Conservation (phyloP, 805 yeast species). For the Ogataea philodendri region DNA sequence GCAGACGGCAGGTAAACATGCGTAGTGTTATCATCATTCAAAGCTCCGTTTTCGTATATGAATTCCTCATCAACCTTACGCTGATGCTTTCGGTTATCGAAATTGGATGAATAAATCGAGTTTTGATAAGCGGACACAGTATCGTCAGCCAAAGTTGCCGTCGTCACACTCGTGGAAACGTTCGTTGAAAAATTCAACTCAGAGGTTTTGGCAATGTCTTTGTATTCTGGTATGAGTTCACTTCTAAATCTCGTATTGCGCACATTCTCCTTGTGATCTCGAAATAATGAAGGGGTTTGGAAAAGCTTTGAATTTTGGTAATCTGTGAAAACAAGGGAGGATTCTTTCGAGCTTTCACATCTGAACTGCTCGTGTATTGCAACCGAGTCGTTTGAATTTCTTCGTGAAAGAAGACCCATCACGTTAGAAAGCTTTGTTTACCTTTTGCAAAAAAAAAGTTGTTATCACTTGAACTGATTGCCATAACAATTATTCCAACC, state of each 20-base stretch:
- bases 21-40: slow-evolving; percentile 15
- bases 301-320: slow-evolving; percentile 1
- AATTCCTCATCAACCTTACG: slow-evolving; percentile 27
- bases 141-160: slow-evolving; percentile 18
- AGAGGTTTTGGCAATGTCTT: slow-evolving; percentile 6
- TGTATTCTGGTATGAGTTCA: slow-evolving; percentile 21
- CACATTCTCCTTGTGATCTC: slow-evolving; percentile 6
- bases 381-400: slow-evolving; percentile 3
- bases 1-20: slow-evolving; percentile 6
- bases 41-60: slow-evolving; percentile 19
- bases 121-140: slow-evolving; percentile 25
- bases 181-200: slow-evolving; percentile 12
- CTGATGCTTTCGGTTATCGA: slow-evolving; percentile 11
- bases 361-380: no score
- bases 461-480: no score
- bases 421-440: no score
- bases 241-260: slow-evolving; percentile 17
- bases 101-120: slow-evolving; percentile 25
- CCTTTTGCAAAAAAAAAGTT: no score
- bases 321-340: neutral
- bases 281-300: neutral
- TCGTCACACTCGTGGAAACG: slow-evolving; percentile 13
- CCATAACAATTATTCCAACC: no score
- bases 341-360: no score
- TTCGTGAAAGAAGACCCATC: slow-evolving; percentile 1